Percentiles rank a stretch among this genome's conserved stretches.
Conservation (phyloP, 2,329 filamentous ascomycete species). For the Niveomyces coronatus region DNA sequence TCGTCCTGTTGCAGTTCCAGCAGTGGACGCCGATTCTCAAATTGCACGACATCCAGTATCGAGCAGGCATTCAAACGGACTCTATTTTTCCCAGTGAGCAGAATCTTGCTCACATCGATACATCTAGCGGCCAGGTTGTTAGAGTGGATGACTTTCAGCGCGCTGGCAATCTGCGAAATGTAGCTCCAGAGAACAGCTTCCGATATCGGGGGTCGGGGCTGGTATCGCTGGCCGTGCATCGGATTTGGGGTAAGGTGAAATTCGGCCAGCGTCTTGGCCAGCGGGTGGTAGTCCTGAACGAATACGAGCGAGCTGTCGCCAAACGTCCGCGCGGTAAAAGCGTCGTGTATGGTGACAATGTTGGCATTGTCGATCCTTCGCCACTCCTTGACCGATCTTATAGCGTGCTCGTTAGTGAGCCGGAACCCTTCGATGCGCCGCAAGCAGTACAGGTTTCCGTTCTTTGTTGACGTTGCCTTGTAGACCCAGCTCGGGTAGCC, state of each 20-base stretch:
- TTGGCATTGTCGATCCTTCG: constrained; percentile 72
- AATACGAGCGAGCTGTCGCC: constrained; percentile 91
- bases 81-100: constrained; percentile 83
- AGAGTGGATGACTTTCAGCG: constrained; percentile 74
- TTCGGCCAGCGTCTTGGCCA: constrained; percentile 82
- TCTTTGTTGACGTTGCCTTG: constrained; percentile 83
- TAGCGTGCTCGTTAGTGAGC: constrained; percentile 79
- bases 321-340: constrained; percentile 87
- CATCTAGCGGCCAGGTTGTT: constrained; percentile 74
- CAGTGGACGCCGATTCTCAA: constrained; percentile 57
- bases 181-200: constrained; percentile 86
- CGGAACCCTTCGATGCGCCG: constrained; percentile 82
- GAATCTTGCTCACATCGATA: constrained; percentile 78
- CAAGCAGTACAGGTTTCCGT: constrained; percentile 79
- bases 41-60: constrained; percentile 81
- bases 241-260: constrained; percentile 50
- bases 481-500: constrained; percentile 91
- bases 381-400: constrained; percentile 80
- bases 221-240: constrained; percentile 34
- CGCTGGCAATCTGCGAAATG: constrained; percentile 81
- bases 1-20: constrained; percentile 81
- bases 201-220: constrained; percentile 38
- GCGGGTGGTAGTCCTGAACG: constrained; percentile 85
- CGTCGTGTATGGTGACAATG: constrained; percentile 79
- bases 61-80: constrained; percentile 81